Evolutionary conservation across 768 basidiomycete genomes (phyloP).

Genomic region (Boletus fagicola): DNA sequence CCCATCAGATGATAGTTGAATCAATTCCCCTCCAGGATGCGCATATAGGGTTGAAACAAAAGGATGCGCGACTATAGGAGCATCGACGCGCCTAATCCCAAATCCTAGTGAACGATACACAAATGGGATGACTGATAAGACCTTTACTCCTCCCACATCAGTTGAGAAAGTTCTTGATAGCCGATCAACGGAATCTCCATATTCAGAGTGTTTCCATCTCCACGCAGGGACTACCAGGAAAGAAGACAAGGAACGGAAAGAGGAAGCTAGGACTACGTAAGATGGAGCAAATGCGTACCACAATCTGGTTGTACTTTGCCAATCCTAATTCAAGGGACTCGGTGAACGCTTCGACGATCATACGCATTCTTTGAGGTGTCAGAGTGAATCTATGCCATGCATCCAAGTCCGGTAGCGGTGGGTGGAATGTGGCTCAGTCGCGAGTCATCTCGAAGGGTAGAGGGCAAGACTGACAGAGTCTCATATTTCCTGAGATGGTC

Average conservation of each 20-base stretch:
- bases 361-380: conserved; percentile 89
- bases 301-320: conserved; percentile 76
- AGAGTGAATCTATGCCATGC: conserved; percentile 64
- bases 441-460: not conserved
- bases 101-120: not conserved
- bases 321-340: conserved; percentile 88
- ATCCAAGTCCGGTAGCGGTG: not conserved
- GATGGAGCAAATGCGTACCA: conserved; percentile 57
- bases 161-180: not conserved
- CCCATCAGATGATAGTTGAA: conserved; percentile 12
- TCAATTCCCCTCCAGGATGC: not conserved
- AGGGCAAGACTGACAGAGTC: conserved; percentile 57
- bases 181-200: not conserved
- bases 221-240: not conserved
- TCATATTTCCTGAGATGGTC: conserved; percentile 93
- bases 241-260: conserved; percentile 7
- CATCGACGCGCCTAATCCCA: not conserved
- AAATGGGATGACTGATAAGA: not conserved
- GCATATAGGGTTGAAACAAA: conserved; percentile 3
- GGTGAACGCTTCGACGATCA: conserved; percentile 96
- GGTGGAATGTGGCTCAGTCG: conserved; percentile 3
- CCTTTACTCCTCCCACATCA: not conserved
- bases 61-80: not conserved
- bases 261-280: not conserved
- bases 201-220: conserved; percentile 4